These are phyloP conservation scores for Penicillium sp. DNA, from an alignment of 2,329 filamentous ascomycete species.

Conservation along the genomic window DNA sequence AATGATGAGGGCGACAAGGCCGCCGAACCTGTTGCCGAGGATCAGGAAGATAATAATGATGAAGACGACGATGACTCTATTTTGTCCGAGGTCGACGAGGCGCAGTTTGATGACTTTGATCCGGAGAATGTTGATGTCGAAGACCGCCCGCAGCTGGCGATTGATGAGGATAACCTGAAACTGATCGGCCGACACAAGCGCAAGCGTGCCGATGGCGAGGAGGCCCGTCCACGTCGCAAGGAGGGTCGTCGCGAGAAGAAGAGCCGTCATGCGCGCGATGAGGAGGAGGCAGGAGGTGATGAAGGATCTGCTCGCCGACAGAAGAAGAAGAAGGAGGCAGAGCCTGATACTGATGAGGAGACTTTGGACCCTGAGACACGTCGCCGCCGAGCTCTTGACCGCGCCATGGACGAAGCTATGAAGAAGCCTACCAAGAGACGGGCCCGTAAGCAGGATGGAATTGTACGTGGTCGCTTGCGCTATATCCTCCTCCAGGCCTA, in stretches of 20 bases:
- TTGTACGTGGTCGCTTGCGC: slow-evolving; percentile 56
- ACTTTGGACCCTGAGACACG: slow-evolving; percentile 80
- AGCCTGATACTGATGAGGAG: slow-evolving; percentile 66
- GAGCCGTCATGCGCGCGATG: slow-evolving; percentile 70
- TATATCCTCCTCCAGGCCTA: not conserved
- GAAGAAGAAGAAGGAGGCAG: slow-evolving; percentile 48
- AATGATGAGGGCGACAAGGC: slow-evolving; percentile 15
- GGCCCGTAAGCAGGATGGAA: slow-evolving; percentile 76
- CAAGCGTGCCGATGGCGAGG: slow-evolving; percentile 62
- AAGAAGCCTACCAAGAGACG: slow-evolving; percentile 75
- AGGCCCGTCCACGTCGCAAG: slow-evolving; percentile 69
- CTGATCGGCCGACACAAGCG: slow-evolving; percentile 63
- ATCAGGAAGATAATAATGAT: slow-evolving; percentile 21
- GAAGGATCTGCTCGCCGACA: slow-evolving; percentile 47
- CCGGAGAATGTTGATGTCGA: slow-evolving; percentile 61
- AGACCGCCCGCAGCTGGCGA: slow-evolving; percentile 57
- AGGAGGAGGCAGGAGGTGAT: slow-evolving; percentile 49
- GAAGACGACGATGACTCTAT: slow-evolving; percentile 59
- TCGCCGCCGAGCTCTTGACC: slow-evolving; percentile 79
- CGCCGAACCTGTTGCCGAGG: slow-evolving; percentile 16
- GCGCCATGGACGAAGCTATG: slow-evolving; percentile 82
- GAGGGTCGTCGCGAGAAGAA: slow-evolving; percentile 59
- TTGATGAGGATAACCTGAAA: slow-evolving; percentile 62
- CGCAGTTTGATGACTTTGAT: slow-evolving; percentile 65
- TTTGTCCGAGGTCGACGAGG: slow-evolving; percentile 64